Percentiles rank a stretch among this genome's conserved stretches.
Evolutionary conservation across 2,329 filamentous ascomycete genomes (phyloP).

Genomic region (Lecanosticta acicola): DNA sequence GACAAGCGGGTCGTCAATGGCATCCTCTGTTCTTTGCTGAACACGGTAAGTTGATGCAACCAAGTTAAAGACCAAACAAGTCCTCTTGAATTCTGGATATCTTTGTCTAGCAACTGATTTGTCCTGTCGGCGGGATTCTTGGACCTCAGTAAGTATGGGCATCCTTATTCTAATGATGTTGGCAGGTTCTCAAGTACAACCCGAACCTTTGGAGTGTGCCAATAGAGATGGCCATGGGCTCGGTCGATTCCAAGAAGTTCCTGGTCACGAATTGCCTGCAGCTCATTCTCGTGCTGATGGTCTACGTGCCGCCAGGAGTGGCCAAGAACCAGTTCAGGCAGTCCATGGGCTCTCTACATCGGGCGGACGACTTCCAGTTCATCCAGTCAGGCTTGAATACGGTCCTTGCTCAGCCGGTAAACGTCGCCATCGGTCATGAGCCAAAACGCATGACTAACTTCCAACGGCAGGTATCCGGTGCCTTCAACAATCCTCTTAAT

Average conservation of each 20-base stretch:
- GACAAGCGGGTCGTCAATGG: slow-evolving; percentile 91
- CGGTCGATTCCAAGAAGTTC: slow-evolving; percentile 67
- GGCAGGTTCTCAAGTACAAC: slow-evolving; percentile 86
- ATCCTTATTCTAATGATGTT: slow-evolving; percentile 4
- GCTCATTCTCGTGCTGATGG: slow-evolving; percentile 62
- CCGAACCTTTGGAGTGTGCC: slow-evolving; percentile 89
- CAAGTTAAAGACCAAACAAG: background rate
- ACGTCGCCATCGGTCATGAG: slow-evolving; percentile 3
- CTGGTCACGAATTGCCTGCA: slow-evolving; percentile 90
- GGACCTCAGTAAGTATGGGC: background rate
- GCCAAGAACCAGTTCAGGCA: slow-evolving; percentile 87
- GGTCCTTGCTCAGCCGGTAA: slow-evolving; percentile 74
- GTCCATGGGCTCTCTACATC: slow-evolving; percentile 81
- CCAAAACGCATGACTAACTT: background rate
- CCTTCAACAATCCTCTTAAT: slow-evolving; percentile 76
- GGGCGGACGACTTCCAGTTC: slow-evolving; percentile 96
- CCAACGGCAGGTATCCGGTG: slow-evolving; percentile 63
- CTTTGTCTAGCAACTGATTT: no score
- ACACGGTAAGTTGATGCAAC: slow-evolving; percentile 61
- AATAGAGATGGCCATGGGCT: slow-evolving; percentile 85
- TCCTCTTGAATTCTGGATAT: no score
- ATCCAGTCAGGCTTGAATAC: slow-evolving; percentile 43
- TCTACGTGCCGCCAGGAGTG: slow-evolving; percentile 24
- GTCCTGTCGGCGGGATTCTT: no score
- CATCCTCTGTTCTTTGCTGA: slow-evolving; percentile 83